Evolutionary conservation across 73 alveolate genomes (phyloP).

Genomic region (Paramecium bursaria): DNA sequence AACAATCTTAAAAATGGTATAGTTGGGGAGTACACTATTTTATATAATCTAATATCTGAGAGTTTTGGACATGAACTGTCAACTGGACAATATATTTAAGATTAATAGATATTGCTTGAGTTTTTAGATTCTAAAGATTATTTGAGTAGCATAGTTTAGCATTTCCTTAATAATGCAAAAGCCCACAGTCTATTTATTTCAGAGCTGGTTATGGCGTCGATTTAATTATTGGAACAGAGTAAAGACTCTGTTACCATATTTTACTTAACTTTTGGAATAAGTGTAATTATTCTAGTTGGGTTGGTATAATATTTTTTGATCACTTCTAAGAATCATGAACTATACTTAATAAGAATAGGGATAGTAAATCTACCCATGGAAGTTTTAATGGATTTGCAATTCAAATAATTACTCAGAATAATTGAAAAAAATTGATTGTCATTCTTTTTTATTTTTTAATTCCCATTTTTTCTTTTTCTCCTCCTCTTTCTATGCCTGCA

Average conservation of each 20-base stretch:
- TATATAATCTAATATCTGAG: neutral
- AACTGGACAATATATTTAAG: neutral
- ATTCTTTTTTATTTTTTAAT: neutral
- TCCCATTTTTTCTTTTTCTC: conserved; percentile 21
- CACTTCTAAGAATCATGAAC: too few relatives aligned
- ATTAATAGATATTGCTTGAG: too few relatives aligned
- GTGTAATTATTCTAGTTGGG: too few relatives aligned
- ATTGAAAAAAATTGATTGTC: neutral
- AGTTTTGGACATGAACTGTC: neutral
- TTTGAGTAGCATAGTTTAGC: neutral
- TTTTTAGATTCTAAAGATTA: neutral
- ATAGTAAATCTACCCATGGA: neutral
- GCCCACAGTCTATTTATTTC: neutral
- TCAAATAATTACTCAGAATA: too few relatives aligned
- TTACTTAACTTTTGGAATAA: too few relatives aligned
- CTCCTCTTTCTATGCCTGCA: conserved; percentile 44
- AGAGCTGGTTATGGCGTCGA: too few relatives aligned
- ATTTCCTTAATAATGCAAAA: too few relatives aligned
- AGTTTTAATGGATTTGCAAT: neutral
- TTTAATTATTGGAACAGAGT: too few relatives aligned
- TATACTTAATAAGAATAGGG: neutral
- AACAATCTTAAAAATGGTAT: neutral
- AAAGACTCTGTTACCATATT: too few relatives aligned
- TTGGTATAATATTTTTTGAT: too few relatives aligned
- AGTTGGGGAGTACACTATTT: neutral